Base-by-base conservation (phyloP, 129 eudicot genomes). In the Heracleum sosnowskyi region DNA sequence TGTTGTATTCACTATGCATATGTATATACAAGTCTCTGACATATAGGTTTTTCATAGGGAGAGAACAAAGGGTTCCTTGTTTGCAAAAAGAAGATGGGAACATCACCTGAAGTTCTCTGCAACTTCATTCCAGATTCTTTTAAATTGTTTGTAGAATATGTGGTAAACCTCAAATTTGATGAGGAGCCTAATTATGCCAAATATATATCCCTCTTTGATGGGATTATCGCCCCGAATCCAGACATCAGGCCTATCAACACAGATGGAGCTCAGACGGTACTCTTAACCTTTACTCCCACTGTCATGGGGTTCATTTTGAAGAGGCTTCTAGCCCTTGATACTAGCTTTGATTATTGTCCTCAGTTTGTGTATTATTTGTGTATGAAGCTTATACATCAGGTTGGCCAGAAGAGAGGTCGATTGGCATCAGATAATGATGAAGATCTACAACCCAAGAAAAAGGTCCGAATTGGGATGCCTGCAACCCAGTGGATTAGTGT, bases 61-160 rank as follows among this genome's bases (percentile, higher is more conserved):
- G 91, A 87, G 42, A 87, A 87, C 81, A 87, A 87, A 77, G 83
- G 86, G 42, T 87, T 87, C 69, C 88, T 85, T 69, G 91, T 87
- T 53, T 87, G 91, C 76, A 87, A 87, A 64, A 87, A 87, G 88
- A 85, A 87, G 83, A 87, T 87, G 88, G 79, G 88, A 37, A 87
- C 91, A 31, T 84, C 91, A 66, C 88, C 91, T 37, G 91, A 87
- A 64, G 77, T 77, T 31, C 81, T 87, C 85, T 87, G 91, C 76
- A 76, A 84, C 85, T 85, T 79, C 74, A 84, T 84, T 69, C 88
- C 91, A 9, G 53, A 70, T 4, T 84, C 88, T 46, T 82, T 87
- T 44, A 78, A 80, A 49, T 70, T 16, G 33, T 87, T 87, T 64
- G 86, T 87, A 70, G 91, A 87, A 80, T 75, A 79, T 35, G 91